Evolutionary conservation across 305 asterid genomes (phyloP), one percentile per base, ranked within the genome.

Genomic region (Fraxinus paxiana): DNA sequence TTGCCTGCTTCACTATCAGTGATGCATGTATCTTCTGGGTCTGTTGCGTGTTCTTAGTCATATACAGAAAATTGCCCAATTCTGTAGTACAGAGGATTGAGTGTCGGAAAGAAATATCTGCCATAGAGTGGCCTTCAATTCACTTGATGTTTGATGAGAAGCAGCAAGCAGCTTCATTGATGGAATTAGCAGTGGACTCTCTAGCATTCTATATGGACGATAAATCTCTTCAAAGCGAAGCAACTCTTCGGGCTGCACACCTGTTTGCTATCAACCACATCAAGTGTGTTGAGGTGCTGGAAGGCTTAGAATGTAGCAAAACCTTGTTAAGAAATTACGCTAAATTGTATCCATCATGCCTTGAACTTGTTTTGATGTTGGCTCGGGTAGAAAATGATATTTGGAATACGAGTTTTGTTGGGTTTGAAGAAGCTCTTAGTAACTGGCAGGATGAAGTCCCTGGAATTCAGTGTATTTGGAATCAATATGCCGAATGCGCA

Each of bases 381-480:
- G 89, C 88, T 74, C 79, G 87, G 79, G 61, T 77, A 59, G 87
- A 87, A 67, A 75, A 84, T 59, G 86, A 84, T 69, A 35, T 37
- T 46, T 51, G 56, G 69, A 81, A 76, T 80, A 77, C 28, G 9
- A 85, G 85, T 83, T 87, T 85, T 73, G 76, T 37, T 48, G 89
- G 87, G 38, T 89, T 89, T 73, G 90, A 87, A 81, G 89, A 84
- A 79, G 87, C 87, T 71, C 80, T 89, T 28, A 81, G 81, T 48
- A 87, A 79, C 65, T 89, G 92, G 91, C 84, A 77, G 20, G 87
- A 80, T 46, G 87, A 80, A 76, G 86, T 77, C 24, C 86, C 89
- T 61, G 92, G 92, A 30, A 54, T 82, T 48, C 90, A 89, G 70
- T 85, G 92, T 82, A 77, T 89, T 81, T 89, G 89, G 89, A 85